A percentile compares a stretch with the other conserved stretches of the same genome.
phyloP scores from a whole-genome alignment of 139 green algal species.

The Choricystis sp. region DNA sequence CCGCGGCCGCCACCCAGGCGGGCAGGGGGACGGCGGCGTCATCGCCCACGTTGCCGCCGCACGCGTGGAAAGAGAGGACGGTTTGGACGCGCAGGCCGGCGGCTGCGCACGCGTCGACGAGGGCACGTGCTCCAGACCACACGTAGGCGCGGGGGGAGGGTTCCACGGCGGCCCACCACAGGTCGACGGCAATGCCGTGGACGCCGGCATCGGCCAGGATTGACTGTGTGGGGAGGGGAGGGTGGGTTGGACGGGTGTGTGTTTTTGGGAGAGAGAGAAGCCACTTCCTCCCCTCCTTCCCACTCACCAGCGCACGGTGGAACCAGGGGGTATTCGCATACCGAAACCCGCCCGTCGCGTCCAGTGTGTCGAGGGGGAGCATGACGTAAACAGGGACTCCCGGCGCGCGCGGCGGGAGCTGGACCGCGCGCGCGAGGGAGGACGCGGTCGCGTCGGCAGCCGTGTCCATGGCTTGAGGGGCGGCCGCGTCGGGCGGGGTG shows the following conservation, averaged over 20 bases:
- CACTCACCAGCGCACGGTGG: conserved; percentile 32
- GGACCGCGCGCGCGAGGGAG: no score
- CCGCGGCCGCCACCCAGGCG: conserved; percentile 64
- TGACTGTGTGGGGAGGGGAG: no score
- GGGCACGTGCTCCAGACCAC: conserved; percentile 63
- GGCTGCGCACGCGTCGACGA: conserved; percentile 52
- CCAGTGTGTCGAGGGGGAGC: conserved; percentile 84
- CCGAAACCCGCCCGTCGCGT: conserved; percentile 45
- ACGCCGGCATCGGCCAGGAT: conserved; percentile 55
- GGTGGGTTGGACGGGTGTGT: no score
- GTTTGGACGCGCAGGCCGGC: conserved; percentile 55
- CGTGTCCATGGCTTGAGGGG: background rate
- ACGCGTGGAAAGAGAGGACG: conserved; percentile 87
- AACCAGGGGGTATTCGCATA: conserved; percentile 60
- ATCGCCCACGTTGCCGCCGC: conserved; percentile 86
- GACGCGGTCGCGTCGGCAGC: background rate
- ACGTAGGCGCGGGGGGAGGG: conserved; percentile 53
- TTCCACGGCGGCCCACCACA: conserved; percentile 87
- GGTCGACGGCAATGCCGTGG: conserved; percentile 69
- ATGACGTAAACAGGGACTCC: conserved; percentile 60
- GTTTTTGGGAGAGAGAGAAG: no score
- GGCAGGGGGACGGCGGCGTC: conserved; percentile 60
- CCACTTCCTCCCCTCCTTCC: no score
- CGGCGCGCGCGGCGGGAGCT: background rate
- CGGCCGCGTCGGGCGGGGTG: no score